These are phyloP conservation scores for Spizellomyces sp. DNA, from an alignment of 192 early-diverging fungal genomes.

Conservation along the genomic window DNA sequence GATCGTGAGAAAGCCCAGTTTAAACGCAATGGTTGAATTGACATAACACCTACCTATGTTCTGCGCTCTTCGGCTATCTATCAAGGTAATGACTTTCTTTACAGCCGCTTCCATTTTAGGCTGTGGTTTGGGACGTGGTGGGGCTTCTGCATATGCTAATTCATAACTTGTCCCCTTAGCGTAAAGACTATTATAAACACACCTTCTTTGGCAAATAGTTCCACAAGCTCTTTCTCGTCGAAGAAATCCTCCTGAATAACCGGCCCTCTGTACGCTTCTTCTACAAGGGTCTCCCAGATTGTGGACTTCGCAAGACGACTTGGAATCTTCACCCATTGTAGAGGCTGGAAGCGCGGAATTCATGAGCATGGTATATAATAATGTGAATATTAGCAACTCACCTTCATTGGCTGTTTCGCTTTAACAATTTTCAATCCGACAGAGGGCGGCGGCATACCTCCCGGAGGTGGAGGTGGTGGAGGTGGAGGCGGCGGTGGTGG, in stretches of 20 bases:
- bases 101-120: constrained; percentile 2
- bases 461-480: constrained; percentile 21
- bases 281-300: constrained; percentile 45
- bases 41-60: constrained; percentile 33
- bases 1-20: constrained; percentile 5
- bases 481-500: constrained; percentile 20
- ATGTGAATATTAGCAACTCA: too few relatives aligned
- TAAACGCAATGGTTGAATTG: constrained; percentile 19
- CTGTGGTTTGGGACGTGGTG: not conserved
- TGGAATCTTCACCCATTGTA: constrained; percentile 52
- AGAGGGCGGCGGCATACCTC: constrained; percentile 33
- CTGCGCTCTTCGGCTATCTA: constrained; percentile 39
- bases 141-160: not conserved
- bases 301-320: constrained; percentile 29
- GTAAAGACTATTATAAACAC: not conserved
- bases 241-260: constrained; percentile 12
- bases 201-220: constrained; percentile 40
- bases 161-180: not conserved
- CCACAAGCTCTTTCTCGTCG: constrained; percentile 39
- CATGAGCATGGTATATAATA: too few relatives aligned
- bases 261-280: constrained; percentile 37
- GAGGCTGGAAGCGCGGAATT: not conserved
- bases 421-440: constrained; percentile 27
- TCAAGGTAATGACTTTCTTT: constrained; percentile 34
- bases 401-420: constrained; percentile 34